Evolutionary conservation across 1,284 basidiomycete species (phyloP).

Genomic region (Boletus calvinii): DNA sequence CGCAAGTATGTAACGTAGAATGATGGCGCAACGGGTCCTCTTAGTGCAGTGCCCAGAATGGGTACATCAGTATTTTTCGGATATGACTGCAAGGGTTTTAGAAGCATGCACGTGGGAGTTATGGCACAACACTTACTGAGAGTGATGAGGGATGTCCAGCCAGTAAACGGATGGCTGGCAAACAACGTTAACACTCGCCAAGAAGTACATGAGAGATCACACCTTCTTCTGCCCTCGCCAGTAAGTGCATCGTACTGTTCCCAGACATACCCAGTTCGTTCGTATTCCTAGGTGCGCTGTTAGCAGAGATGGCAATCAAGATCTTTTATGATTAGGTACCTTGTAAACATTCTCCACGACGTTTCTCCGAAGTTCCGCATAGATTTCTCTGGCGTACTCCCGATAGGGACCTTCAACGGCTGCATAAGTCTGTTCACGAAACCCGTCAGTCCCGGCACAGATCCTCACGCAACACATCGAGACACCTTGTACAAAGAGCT

Average conservation of each 20-base stretch:
- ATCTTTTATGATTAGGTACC: slow-evolving; percentile 40
- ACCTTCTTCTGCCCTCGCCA: slow-evolving; percentile 85
- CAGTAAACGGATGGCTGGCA: slow-evolving; percentile 85
- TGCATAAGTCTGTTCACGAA: slow-evolving; percentile 64
- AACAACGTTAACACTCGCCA: slow-evolving; percentile 9
- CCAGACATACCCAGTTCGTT: slow-evolving; percentile 92
- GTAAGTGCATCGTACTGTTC: slow-evolving; percentile 89
- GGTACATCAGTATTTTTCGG: slow-evolving; percentile 52
- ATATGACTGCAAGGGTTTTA: slow-evolving; percentile 43
- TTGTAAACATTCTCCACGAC: slow-evolving; percentile 85
- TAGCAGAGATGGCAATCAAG: slow-evolving; percentile 6
- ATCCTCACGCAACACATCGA: background rate
- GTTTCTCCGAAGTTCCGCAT: slow-evolving; percentile 76
- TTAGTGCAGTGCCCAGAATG: background rate
- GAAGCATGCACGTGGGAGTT: slow-evolving; percentile 5
- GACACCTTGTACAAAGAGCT: slow-evolving; percentile 75
- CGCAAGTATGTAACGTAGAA: too few relatives aligned
- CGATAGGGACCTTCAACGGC: slow-evolving; percentile 80
- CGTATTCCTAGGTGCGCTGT: slow-evolving; percentile 70
- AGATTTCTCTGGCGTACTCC: slow-evolving; percentile 72
- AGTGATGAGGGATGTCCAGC: slow-evolving; percentile 87
- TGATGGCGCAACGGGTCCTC: background rate
- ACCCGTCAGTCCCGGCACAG: slow-evolving; percentile 7
- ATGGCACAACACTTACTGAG: slow-evolving; percentile 55
- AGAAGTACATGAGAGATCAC: slow-evolving; percentile 21